A percentile compares a stretch with the other conserved stretches of the same genome.
These are phyloP conservation scores for Rhizophora mangle DNA, from an alignment of 345 rosid genomes.

Conservation along the genomic window DNA sequence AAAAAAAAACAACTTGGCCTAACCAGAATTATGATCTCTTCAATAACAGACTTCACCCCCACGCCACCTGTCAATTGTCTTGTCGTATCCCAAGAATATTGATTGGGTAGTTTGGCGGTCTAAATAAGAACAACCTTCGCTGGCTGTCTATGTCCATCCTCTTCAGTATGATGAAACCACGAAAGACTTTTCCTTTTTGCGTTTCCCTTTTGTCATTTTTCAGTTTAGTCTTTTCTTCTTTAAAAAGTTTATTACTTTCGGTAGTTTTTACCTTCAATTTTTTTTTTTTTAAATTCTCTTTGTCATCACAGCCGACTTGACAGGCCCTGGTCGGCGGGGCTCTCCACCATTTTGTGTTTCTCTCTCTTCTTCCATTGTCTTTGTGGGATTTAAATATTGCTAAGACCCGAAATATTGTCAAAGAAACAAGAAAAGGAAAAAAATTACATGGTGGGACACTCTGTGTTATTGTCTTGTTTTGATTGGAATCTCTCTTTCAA, in stretches of 20 bases:
- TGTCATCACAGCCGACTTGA: constrained; percentile 44
- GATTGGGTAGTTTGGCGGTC: no score
- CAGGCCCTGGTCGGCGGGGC: constrained; percentile 38
- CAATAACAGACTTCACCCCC: no score
- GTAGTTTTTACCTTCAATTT: constrained; percentile 20
- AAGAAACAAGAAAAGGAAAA: not conserved
- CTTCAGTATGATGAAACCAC: no score
- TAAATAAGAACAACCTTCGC: constrained; percentile 7
- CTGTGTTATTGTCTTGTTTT: constrained; percentile 9
- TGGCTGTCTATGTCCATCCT: not conserved
- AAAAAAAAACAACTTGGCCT: no score
- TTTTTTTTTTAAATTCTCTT: constrained; percentile 4
- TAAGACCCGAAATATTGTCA: constrained; percentile 13
- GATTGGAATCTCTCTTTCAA: constrained; percentile 13
- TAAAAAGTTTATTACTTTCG: constrained; percentile 27
- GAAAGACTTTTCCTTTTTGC: not conserved
- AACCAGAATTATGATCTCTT: no score
- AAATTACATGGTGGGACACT: not conserved
- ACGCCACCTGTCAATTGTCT: no score
- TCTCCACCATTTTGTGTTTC: constrained; percentile 9
- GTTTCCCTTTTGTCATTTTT: not conserved
- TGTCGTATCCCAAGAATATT: no score
- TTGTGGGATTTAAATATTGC: not conserved
- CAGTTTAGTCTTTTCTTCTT: no score
- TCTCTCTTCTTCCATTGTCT: not conserved